Conservation (phyloP, 2,329 filamentous ascomycete species). For the Chrysoporthe puriensis region DNA sequence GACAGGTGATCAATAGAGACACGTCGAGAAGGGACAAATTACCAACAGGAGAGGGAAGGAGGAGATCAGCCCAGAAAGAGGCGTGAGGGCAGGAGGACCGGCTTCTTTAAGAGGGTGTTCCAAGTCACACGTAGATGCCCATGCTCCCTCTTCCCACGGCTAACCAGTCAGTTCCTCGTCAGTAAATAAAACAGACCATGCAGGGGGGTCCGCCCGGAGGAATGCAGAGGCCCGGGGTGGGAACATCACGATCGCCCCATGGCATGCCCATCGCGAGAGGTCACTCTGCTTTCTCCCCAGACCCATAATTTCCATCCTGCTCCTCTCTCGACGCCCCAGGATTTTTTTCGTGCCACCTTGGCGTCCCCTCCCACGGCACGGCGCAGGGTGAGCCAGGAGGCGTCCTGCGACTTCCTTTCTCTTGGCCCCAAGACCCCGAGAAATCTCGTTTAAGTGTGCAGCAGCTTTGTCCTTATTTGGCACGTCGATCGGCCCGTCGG, state of each 20-base stretch:
- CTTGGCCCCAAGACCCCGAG: neutral
- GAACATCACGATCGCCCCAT: neutral
- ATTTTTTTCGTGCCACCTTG: neutral
- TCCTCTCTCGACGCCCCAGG: neutral
- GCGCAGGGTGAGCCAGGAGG: neutral
- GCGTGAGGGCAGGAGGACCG: neutral
- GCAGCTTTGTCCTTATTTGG: neutral
- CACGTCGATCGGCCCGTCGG: neutral
- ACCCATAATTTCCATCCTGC: neutral
- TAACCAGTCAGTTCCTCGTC: too few species aligned
- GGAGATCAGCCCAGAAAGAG: neutral
- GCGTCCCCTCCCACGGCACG: neutral
- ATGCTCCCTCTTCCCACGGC: neutral
- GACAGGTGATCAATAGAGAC: neutral
- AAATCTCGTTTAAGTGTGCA: conserved; percentile 10
- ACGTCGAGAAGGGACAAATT: neutral
- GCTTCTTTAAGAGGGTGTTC: neutral
- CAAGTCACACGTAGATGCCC: neutral
- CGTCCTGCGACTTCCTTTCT: neutral
- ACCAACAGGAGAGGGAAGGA: neutral
- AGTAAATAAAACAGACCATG: neutral
- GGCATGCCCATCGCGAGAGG: neutral
- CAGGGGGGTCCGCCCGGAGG: conserved; percentile 2
- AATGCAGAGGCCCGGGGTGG: neutral
- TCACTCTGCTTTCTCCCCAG: neutral